phyloP scores from a whole-genome alignment of 148 eudicot genomes.

The Persicaria maculosa region DNA sequence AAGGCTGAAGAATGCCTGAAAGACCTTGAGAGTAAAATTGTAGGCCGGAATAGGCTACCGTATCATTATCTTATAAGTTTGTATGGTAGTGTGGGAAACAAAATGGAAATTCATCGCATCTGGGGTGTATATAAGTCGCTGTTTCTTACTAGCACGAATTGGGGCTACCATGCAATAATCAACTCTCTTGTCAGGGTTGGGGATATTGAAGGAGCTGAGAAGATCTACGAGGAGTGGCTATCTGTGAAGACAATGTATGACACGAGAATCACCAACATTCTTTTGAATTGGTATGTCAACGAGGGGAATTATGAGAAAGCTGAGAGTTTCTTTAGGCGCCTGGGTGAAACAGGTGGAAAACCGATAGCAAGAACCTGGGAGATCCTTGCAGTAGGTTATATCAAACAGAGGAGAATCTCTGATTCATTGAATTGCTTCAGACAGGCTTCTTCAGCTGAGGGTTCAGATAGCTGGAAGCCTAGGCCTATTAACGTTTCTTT shows the following conservation, averaged over 20 bases:
- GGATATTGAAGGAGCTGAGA: conserved; percentile 75
- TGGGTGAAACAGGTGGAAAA: conserved; percentile 50
- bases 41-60: conserved; percentile 43
- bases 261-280: conserved; percentile 57
- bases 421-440: conserved; percentile 71
- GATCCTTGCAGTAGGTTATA: conserved; percentile 54
- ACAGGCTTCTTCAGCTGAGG: conserved; percentile 39
- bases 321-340: conserved; percentile 43
- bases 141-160: conserved; percentile 43
- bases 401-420: conserved; percentile 37
- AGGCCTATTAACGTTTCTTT: conserved; percentile 32
- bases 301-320: conserved; percentile 52
- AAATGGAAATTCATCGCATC: conserved; percentile 57
- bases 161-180: conserved; percentile 63
- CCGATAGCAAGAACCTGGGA: conserved; percentile 68
- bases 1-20: conserved; percentile 61
- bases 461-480: conserved; percentile 55
- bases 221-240: conserved; percentile 66
- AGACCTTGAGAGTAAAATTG: conserved; percentile 49
- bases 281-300: conserved; percentile 55
- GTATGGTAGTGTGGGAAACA: conserved; percentile 58
- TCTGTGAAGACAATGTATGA: conserved; percentile 40
- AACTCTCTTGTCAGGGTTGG: conserved; percentile 55
- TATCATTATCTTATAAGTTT: conserved; percentile 72
- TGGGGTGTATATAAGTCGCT: conserved; percentile 59